Percentiles rank a stretch among this genome's conserved stretches.
Evolutionary conservation across 805 yeast species (phyloP).

Genomic region (Cyberlindnera meyerae): DNA sequence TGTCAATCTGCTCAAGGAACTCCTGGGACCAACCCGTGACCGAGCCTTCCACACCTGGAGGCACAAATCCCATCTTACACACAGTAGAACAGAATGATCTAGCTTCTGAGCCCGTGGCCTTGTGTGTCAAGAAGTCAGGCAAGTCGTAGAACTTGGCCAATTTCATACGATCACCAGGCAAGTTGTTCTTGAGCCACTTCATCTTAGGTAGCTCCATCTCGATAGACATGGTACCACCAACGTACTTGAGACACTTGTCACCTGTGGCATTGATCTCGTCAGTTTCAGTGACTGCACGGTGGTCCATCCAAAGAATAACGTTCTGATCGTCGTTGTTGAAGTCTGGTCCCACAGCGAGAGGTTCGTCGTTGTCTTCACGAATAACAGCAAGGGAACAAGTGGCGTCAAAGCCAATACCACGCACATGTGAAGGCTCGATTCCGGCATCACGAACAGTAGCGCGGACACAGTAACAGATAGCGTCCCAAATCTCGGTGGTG

Average conservation of each 20-base stretch:
- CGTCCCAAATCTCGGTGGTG: conserved; percentile 86
- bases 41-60: conserved; percentile 86
- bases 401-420: conserved; percentile 95
- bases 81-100: conserved; percentile 87
- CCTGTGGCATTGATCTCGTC: conserved; percentile 72
- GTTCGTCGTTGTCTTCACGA: conserved; percentile 56
- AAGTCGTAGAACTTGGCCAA: conserved; percentile 82
- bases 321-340: conserved; percentile 69
- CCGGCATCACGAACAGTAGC: conserved; percentile 70
- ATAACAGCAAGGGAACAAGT: conserved; percentile 91
- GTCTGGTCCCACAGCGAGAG: conserved; percentile 91
- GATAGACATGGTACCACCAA: conserved; percentile 96
- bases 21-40: conserved; percentile 85
- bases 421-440: conserved; percentile 59
- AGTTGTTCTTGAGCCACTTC: conserved; percentile 88
- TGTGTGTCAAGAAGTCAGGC: conserved; percentile 87
- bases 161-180: conserved; percentile 56
- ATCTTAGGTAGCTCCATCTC: conserved; percentile 98
- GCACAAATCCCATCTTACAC: conserved; percentile 94
- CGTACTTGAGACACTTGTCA: conserved; percentile 79
- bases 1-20: conserved; percentile 61
- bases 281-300: conserved; percentile 83
- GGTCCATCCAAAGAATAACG: conserved; percentile 97
- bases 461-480: conserved; percentile 77
- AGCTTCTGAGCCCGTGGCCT: conserved; percentile 82